These are phyloP conservation scores for Ogataea ramenticola DNA, from an alignment of 805 yeast species.

Conservation along the genomic window DNA sequence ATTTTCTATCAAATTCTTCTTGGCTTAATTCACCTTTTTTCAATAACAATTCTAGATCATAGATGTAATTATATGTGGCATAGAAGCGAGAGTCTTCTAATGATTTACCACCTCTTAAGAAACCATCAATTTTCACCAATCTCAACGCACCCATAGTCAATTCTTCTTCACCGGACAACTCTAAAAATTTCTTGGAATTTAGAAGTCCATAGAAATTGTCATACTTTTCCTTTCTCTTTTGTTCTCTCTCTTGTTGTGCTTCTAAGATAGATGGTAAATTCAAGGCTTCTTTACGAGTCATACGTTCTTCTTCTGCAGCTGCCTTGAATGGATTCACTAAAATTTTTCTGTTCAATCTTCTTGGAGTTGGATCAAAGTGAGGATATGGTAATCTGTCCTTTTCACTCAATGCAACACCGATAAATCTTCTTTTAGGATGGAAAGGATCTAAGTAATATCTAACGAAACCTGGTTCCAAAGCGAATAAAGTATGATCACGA, in stretches of 20 bases:
- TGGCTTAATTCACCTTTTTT: slow-evolving; percentile 29
- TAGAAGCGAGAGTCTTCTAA: slow-evolving; percentile 51
- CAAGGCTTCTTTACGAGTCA: slow-evolving; percentile 62
- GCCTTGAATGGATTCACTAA: slow-evolving; percentile 46
- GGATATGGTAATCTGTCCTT: slow-evolving; percentile 72
- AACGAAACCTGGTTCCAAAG: slow-evolving; percentile 89
- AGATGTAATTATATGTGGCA: slow-evolving; percentile 44
- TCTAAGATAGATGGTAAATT: slow-evolving; percentile 45
- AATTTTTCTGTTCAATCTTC: slow-evolving; percentile 72
- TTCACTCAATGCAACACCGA: slow-evolving; percentile 73
- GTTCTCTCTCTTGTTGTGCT: slow-evolving; percentile 32
- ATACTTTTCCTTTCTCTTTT: slow-evolving; percentile 25
- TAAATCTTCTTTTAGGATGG: slow-evolving; percentile 86
- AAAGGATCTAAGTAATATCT: slow-evolving; percentile 91
- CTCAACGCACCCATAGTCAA: slow-evolving; percentile 39
- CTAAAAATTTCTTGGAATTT: slow-evolving; percentile 9
- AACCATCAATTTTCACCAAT: slow-evolving; percentile 45
- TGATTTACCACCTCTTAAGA: slow-evolving; percentile 51
- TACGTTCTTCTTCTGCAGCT: slow-evolving; percentile 47
- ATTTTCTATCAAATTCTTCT: slow-evolving; percentile 17
- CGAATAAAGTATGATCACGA: slow-evolving; percentile 86
- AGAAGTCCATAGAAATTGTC: slow-evolving; percentile 21
- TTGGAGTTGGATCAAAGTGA: slow-evolving; percentile 80
- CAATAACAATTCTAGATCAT: slow-evolving; percentile 34
- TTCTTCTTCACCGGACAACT: slow-evolving; percentile 24